Evolutionary conservation across 768 basidiomycete genomes (phyloP).

Genomic region (Mycena alexandri): DNA sequence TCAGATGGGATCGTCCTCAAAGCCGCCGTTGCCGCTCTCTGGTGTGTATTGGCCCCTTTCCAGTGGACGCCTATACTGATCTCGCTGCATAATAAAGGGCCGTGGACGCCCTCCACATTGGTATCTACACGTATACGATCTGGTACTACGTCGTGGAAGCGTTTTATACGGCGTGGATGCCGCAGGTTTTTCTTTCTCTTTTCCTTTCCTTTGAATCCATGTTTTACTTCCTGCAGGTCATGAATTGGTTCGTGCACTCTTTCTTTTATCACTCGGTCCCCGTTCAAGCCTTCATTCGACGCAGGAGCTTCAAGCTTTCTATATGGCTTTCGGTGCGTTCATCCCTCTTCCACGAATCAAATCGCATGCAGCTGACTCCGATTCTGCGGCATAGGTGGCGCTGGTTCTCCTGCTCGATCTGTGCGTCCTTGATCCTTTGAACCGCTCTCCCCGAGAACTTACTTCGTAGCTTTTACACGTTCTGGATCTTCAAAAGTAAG

Average conservation of each 20-base stretch:
- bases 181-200: too few relatives aligned
- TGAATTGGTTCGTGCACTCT: slow-evolving; percentile 17
- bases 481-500: slow-evolving; percentile 15
- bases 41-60: not conserved
- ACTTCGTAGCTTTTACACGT: slow-evolving; percentile 16
- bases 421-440: not conserved
- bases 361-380: not conserved
- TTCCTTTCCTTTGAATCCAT: too few relatives aligned
- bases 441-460: not conserved
- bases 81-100: not conserved
- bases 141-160: slow-evolving; percentile 29
- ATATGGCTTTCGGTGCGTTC: slow-evolving; percentile 24
- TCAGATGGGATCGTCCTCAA: not conserved
- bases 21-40: slow-evolving; percentile 9
- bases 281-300: not conserved
- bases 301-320: slow-evolving; percentile 28
- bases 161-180: slow-evolving; percentile 22
- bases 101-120: slow-evolving; percentile 20
- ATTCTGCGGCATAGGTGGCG: not conserved
- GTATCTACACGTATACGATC: slow-evolving; percentile 23
- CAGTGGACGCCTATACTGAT: not conserved
- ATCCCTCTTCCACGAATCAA: not conserved
- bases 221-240: too few relatives aligned
- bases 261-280: not conserved
- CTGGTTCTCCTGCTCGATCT: slow-evolving; percentile 27